Conservation (phyloP, 345 rosid genomes). For the Firmiana major region DNA sequence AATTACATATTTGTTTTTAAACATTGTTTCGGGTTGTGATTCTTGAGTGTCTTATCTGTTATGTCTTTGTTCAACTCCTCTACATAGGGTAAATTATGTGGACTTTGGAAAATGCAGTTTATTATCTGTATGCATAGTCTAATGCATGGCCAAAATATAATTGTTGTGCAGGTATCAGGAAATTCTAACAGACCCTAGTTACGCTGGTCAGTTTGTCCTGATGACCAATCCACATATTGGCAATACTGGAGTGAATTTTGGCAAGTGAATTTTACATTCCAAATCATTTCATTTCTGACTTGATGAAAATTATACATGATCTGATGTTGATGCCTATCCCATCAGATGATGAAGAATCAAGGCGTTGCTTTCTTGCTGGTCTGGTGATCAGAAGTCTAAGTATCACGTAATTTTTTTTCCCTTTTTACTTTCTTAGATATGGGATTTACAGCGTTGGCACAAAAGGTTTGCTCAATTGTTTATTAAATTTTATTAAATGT, state of each 20-base stretch:
- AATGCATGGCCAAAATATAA: neutral
- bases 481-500: neutral
- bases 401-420: conserved; percentile 44
- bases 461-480: neutral
- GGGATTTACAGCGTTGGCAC: neutral
- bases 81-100: neutral
- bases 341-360: conserved; percentile 91
- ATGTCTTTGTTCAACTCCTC: neutral
- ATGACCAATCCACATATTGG: conserved; percentile 99
- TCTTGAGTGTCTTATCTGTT: neutral
- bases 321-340: conserved; percentile 14
- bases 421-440: neutral
- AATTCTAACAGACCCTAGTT: conserved; percentile 96
- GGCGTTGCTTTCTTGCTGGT: conserved; percentile 83
- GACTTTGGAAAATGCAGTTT: neutral
- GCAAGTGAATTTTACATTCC: conserved; percentile 32
- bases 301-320: neutral
- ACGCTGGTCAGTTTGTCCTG: conserved; percentile 92
- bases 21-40: neutral
- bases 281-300: neutral
- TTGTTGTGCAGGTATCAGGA: conserved; percentile 81
- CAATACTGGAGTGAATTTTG: conserved; percentile 91
- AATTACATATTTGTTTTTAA: neutral
- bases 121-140: neutral
- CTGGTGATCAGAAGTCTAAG: conserved; percentile 85